Conservation (phyloP, 2,329 filamentous ascomycete genomes). For the Trichoderma sp. region DNA sequence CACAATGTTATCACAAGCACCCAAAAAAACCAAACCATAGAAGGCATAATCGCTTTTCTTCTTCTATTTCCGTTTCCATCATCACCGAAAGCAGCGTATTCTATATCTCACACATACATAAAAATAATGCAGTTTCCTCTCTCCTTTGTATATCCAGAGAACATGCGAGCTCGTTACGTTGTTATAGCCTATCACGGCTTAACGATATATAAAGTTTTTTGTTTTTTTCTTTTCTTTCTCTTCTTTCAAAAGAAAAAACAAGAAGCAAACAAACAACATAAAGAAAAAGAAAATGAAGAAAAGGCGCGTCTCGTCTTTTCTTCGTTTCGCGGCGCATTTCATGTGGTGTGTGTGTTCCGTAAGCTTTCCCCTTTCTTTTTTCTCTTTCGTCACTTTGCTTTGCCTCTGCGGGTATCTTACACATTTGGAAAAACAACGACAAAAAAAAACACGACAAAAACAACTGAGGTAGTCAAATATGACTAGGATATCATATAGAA, state of each 20-base stretch:
- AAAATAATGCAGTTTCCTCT: conserved; percentile 8
- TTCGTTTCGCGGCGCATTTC: background rate
- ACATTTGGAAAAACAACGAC: conserved; percentile 13
- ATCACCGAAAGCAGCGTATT: conserved; percentile 12
- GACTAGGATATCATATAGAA: conserved; percentile 16
- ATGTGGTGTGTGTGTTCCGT: background rate
- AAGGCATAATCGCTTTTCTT: conserved; percentile 16
- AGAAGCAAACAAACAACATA: background rate
- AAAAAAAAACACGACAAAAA: conserved; percentile 13
- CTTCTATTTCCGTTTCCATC: conserved; percentile 14
- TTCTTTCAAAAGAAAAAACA: background rate
- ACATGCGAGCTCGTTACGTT: background rate
- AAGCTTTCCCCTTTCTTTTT: background rate
- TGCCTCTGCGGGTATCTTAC: conserved; percentile 22
- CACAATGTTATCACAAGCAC: background rate
- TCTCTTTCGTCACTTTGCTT: conserved; percentile 12
- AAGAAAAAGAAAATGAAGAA: background rate
- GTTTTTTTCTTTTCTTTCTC: background rate
- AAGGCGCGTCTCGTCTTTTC: background rate
- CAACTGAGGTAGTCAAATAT: conserved; percentile 3
- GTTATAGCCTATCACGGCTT: background rate
- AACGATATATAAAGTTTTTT: background rate
- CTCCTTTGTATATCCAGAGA: conserved; percentile 9
- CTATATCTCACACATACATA: conserved; percentile 15
- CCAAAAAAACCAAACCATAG: background rate